These are phyloP conservation scores for Leishmania guyanensis DNA, from an alignment of 208 protist species.

Conservation along the genomic window DNA sequence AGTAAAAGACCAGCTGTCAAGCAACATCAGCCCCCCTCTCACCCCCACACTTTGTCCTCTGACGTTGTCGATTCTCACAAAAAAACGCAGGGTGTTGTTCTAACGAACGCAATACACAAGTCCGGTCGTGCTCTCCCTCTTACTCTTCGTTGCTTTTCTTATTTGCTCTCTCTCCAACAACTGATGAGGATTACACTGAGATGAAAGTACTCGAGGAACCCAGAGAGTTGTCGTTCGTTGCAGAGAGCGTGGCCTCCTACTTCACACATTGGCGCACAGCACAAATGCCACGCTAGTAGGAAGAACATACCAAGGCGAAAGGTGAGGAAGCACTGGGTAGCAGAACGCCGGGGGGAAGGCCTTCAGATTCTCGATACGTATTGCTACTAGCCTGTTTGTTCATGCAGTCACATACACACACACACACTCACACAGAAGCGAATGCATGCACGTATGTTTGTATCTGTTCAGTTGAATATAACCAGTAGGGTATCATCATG, in stretches of 20 bases:
- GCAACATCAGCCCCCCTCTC: neutral
- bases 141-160: neutral
- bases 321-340: neutral
- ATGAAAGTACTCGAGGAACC: constrained; percentile 29
- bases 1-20: neutral
- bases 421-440: neutral
- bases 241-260: neutral
- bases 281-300: neutral
- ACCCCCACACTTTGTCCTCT: neutral
- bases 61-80: neutral
- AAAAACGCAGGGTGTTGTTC: neutral
- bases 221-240: constrained; percentile 45
- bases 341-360: neutral
- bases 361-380: constrained; percentile 64
- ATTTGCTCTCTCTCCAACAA: constrained; percentile 34
- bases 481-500: constrained; percentile 22
- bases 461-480: neutral
- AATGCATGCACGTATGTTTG: neutral
- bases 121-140: neutral
- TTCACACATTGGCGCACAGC: neutral
- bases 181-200: constrained; percentile 41
- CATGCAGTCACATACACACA: neutral
- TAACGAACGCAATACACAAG: neutral
- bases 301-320: neutral
- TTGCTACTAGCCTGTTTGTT: constrained; percentile 39